A percentile compares a stretch with the other conserved stretches of the same genome.
These are phyloP conservation scores for Smittium mucronatum DNA, from an alignment of 371 early-diverging fungal species.

Conservation along the genomic window DNA sequence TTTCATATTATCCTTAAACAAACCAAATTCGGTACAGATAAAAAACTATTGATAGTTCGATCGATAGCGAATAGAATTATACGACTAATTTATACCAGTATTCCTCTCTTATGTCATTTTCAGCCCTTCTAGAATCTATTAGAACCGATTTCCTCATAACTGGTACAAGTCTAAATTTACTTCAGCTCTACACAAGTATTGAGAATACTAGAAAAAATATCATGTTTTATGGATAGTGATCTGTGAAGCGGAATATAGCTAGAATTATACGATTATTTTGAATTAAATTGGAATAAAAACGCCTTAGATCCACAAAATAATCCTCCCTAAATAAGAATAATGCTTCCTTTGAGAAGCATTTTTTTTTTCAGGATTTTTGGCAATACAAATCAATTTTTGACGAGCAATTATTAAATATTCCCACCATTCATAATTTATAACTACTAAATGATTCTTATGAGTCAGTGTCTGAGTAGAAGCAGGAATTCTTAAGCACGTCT, in stretches of 20 bases:
- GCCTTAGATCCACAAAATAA: constrained; percentile 20
- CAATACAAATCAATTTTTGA: constrained; percentile 91
- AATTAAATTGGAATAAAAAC: constrained; percentile 40
- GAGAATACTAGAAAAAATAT: constrained; percentile 84
- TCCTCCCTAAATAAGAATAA: constrained; percentile 17
- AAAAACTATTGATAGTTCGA: constrained; percentile 18
- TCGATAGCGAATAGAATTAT: constrained; percentile 28
- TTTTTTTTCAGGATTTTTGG: constrained; percentile 92
- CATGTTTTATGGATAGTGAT: constrained; percentile 96
- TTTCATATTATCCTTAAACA: not conserved
- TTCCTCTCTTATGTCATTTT: not conserved
- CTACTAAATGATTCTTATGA: too few species aligned
- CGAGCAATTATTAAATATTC: constrained; percentile 75
- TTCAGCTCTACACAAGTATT: constrained; percentile 87
- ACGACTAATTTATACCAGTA: constrained; percentile 16
- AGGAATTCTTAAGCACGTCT: constrained; percentile 44
- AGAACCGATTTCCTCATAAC: constrained; percentile 37
- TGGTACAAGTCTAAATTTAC: constrained; percentile 57
- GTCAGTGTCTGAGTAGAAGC: constrained; percentile 51
- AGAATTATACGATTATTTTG: constrained; percentile 80
- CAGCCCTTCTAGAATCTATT: constrained; percentile 17
- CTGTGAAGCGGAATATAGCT: constrained; percentile 90
- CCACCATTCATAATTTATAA: constrained; percentile 79
- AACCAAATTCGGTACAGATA: constrained; percentile 2
- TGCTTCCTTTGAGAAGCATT: constrained; percentile 52